Evolutionary conservation across 1,284 basidiomycete species (phyloP).

Genomic region (Tilletia indica): DNA sequence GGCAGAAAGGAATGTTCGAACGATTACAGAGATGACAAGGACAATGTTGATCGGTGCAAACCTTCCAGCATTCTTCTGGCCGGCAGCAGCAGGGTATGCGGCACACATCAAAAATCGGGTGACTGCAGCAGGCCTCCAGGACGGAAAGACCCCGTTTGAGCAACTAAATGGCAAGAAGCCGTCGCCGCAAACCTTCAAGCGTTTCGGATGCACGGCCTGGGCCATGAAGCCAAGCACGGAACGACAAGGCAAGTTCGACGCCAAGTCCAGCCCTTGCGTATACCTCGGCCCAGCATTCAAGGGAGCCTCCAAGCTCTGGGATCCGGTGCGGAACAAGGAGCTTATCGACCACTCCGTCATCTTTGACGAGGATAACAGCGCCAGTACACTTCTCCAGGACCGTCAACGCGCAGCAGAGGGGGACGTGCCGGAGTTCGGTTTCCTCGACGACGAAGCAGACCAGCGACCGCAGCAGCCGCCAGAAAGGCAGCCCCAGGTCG

Average conservation of each 20-base stretch:
- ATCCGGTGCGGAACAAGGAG: not conserved
- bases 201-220: conserved; percentile 2
- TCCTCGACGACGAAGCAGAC: no score
- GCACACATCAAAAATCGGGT: not conserved
- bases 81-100: not conserved
- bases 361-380: not conserved
- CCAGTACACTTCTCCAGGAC: not conserved
- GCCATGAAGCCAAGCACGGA: not conserved
- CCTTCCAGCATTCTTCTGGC: conserved; percentile 10
- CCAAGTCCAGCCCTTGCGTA: not conserved
- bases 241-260: conserved; percentile 1
- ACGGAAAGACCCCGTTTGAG: not conserved
- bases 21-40: conserved; percentile 11
- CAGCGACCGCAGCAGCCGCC: no score
- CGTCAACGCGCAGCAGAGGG: not conserved
- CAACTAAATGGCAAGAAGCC: not conserved
- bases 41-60: not conserved
- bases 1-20: not conserved
- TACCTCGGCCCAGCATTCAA: not conserved
- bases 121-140: not conserved
- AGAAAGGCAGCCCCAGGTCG: no score
- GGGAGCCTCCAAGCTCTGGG: not conserved
- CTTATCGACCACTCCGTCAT: not conserved
- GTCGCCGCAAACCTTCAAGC: not conserved
- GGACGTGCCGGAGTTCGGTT: no score